Conservation (phyloP, 805 yeast genomes). For the Lipomyces orientalis region DNA sequence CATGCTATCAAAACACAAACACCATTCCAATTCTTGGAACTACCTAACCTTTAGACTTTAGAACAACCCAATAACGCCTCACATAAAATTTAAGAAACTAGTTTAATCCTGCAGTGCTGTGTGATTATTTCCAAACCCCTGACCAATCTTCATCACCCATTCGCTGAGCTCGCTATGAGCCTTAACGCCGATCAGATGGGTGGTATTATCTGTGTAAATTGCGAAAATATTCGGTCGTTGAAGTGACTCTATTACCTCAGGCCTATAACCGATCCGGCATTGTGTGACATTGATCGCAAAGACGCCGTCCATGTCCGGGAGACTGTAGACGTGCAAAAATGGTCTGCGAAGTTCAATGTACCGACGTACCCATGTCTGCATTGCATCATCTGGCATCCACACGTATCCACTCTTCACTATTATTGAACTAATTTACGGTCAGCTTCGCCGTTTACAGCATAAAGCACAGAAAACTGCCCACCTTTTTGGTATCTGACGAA, state of each 20-base stretch:
- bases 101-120: neutral
- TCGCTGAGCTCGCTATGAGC: slow-evolving; percentile 28
- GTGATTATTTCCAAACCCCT: slow-evolving; percentile 6
- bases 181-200: slow-evolving; percentile 28
- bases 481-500: slow-evolving; percentile 29
- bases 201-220: slow-evolving; percentile 23
- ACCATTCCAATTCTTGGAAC: neutral
- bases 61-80: neutral
- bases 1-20: neutral
- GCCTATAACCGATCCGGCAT: slow-evolving; percentile 30
- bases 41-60: neutral
- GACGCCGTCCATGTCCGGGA: slow-evolving; percentile 20
- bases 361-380: slow-evolving; percentile 32
- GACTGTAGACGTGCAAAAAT: slow-evolving; percentile 25
- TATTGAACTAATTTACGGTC: slow-evolving; percentile 1
- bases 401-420: slow-evolving; percentile 25
- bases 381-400: slow-evolving; percentile 28
- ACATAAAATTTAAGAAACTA: neutral
- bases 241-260: slow-evolving; percentile 26
- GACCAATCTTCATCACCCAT: slow-evolving; percentile 32
- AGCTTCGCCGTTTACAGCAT: neutral
- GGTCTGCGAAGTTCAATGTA: slow-evolving; percentile 35
- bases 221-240: slow-evolving; percentile 28
- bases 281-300: slow-evolving; percentile 28
- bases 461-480: neutral